A percentile compares a stretch with the other conserved stretches of the same genome.
Conservation (phyloP, 2,329 filamentous ascomycete genomes). For the Talaromyces sp. region DNA sequence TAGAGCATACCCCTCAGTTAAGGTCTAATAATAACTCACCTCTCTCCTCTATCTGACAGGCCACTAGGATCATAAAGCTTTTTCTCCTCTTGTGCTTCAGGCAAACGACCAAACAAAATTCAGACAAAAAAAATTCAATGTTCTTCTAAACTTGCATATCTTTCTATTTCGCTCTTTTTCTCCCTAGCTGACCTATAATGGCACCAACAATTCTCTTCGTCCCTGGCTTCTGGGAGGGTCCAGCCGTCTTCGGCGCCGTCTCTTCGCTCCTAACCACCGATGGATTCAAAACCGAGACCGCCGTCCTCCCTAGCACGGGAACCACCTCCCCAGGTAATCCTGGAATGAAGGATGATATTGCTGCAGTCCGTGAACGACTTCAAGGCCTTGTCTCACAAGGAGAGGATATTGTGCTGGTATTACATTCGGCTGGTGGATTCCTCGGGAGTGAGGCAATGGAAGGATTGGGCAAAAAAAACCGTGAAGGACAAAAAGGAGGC, state of each 20-base stretch:
- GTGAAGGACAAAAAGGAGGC: neutral
- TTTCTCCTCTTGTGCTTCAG: too few species aligned
- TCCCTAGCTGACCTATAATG: too few species aligned
- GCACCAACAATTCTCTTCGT: constrained; percentile 9
- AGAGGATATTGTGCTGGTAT: neutral
- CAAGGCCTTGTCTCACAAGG: neutral
- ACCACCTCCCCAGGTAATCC: constrained; percentile 6
- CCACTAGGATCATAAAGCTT: too few species aligned
- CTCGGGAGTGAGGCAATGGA: constrained; percentile 70
- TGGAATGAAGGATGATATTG: constrained; percentile 3
- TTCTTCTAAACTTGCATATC: too few species aligned
- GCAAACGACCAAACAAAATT: too few species aligned
- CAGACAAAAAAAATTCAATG: too few species aligned
- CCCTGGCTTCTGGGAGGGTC: constrained; percentile 3
- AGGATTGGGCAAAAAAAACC: constrained; percentile 68
- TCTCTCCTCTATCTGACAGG: too few species aligned
- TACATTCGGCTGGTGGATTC: constrained; percentile 56
- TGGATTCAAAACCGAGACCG: neutral
- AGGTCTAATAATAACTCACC: too few species aligned
- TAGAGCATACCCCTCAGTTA: too few species aligned
- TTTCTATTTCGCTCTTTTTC: too few species aligned
- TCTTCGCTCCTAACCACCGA: neutral
- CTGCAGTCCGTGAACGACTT: neutral
- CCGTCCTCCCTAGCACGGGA: neutral
- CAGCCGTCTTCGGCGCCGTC: neutral